phyloP scores from a whole-genome alignment of 352 stramenopile species.

The Phytophthora citricola region DNA sequence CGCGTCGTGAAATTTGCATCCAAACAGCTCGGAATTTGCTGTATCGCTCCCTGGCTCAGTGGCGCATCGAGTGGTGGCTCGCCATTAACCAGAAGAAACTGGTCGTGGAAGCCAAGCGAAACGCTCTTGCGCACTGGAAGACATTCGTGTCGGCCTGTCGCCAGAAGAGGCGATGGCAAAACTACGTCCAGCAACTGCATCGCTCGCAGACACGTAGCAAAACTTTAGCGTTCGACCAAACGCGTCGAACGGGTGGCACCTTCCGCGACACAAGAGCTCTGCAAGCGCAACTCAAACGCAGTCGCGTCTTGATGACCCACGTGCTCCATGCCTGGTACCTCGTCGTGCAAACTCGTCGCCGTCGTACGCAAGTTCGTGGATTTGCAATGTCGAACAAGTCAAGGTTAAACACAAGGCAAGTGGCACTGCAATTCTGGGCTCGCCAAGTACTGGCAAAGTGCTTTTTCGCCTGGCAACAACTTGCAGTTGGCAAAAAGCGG shows the following conservation, averaged over 20 bases:
- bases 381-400: constrained; percentile 5
- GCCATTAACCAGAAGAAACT: constrained; percentile 23
- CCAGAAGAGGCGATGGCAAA: constrained; percentile 34
- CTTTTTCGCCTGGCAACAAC: constrained; percentile 21
- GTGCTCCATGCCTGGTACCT: constrained; percentile 39
- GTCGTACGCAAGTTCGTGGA: background rate
- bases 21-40: constrained; percentile 15
- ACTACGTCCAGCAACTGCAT: constrained; percentile 40
- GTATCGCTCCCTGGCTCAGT: constrained; percentile 23
- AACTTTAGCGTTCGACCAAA: constrained; percentile 2
- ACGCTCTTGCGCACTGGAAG: constrained; percentile 25
- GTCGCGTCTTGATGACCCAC: constrained; percentile 37
- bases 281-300: constrained; percentile 34
- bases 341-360: constrained; percentile 21
- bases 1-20: constrained; percentile 24
- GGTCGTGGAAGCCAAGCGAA: constrained; percentile 7
- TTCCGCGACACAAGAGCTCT: constrained; percentile 31
- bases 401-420: constrained; percentile 3
- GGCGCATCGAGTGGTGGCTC: constrained; percentile 38
- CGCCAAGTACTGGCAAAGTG: constrained; percentile 13
- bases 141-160: constrained; percentile 24
- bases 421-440: constrained; percentile 34
- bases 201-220: constrained; percentile 20
- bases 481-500: background rate
- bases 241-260: background rate